Evolutionary conservation across 495 filamentous ascomycete species (phyloP), one percentile per base, ranked within the genome.

Genomic region (Cenococcum geophilum): DNA sequence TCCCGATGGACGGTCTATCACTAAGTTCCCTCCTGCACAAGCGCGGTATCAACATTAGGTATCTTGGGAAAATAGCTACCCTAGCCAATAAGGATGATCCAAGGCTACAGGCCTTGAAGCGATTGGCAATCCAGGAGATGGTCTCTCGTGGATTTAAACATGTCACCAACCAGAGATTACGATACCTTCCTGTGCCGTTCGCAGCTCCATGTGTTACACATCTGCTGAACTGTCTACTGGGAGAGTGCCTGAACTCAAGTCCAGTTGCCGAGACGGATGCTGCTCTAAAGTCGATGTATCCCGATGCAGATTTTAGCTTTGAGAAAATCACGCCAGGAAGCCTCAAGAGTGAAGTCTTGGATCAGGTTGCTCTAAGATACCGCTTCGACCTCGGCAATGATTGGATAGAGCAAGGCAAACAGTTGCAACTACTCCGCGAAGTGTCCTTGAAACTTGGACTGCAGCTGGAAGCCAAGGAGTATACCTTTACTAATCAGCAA

Each of bases 1-100:
- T 96, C 79, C 95, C 95, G 40, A 96, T 97, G 91, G 95, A 99
- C 69, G 95, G 95, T 43, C 83, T 88, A 66, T 96, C 92, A 23
- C 79, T 99, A 59, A 89, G 85, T 62, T 83, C 85, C 64, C 82
- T 96, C 45, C 82, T 99, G 77, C 95, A 99, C 77, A 95, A 95
- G 76, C 90, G 95, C 36, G 95, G 95, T 73, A 89, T 99, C 76
- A 99, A 97, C 78, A 82, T 96, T 63, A 86, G 95, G 69, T 99
- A 99, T 74, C 82, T 99, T 27, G 95, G 95, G 53, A 87, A 83
- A 71, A 70, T 97, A 65, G 88, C 88, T 21, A 77, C 80, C 50
- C 78, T 89, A 49, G 83, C 86, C 61, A 80, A 82, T 59, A 76
- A 82, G 63, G 79, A 83, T 68, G 88, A 85, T 43, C 76, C 82